Base-by-base conservation (phyloP, 129 eudicot species). In the Escallonia rubra region DNA sequence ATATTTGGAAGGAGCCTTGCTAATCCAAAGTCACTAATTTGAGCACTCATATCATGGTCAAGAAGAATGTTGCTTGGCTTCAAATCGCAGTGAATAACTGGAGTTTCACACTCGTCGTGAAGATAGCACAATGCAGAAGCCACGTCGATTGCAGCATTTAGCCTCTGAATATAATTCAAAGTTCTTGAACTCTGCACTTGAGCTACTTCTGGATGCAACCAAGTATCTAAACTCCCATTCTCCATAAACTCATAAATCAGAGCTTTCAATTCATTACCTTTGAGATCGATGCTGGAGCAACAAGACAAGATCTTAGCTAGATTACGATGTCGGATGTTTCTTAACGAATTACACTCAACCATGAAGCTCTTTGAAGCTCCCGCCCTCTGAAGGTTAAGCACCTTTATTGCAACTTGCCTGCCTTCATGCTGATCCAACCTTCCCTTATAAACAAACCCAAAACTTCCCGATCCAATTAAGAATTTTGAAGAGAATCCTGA, bases 41-140 rank as follows among this genome's bases (percentile, higher is more conserved):
- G 74, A 12, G 78, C 83, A 23, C 62, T 68, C 75, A 79, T 41
- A 11, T 79, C 69, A 54, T 64, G 46, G 60, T 79, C 83, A 43
- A 79, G 79, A 7, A 79, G 76, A 62, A 79, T 73, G 48, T 79
- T 79, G 74, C 76, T 68, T 45, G 83, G 76, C 59, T 79, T 74
- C 61, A 74, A 50, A 64, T 79, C 83, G 59, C 79, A 79, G 43
- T 79, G 83, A 14, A 74, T 44, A 7, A 79, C 49, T 15, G 76
- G 73, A 16, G 59, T 46, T 8, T 69, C 79, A 8, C 48, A 53
- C 16, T 70, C 67, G 52, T 66, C 48, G 63, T 75, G 81, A 57
- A 80, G 77, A 72, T 80, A 80, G 40, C 71, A 66, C 23, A 80
- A 57, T 38, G 78, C 80, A 59, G 63, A 38, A 44, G 78, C 80